phyloP scores from a whole-genome alignment of 371 early-diverging fungal species.

The Spiromyces aspiralis region DNA sequence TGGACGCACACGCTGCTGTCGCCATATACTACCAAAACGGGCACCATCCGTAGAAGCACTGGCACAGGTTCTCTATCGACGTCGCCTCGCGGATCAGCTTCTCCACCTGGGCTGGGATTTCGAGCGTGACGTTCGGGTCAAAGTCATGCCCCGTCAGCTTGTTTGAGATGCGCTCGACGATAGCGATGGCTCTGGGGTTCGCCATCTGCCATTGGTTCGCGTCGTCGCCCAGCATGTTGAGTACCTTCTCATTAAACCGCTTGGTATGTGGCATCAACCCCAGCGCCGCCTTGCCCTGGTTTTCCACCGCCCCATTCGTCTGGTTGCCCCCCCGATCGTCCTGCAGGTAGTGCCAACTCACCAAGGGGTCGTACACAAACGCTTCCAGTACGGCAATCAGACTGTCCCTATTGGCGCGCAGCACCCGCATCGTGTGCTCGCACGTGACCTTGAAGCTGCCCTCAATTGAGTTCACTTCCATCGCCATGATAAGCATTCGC shows the following conservation, averaged over 20 bases:
- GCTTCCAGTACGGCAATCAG: constrained; percentile 97
- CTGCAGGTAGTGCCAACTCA: constrained; percentile 69
- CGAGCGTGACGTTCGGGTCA: constrained; percentile 59
- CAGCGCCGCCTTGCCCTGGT: not conserved
- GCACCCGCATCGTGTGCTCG: constrained; percentile 91
- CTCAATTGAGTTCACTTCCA: constrained; percentile 94
- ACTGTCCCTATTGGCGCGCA: constrained; percentile 90
- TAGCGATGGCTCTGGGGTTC: constrained; percentile 39
- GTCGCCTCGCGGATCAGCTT: constrained; percentile 89
- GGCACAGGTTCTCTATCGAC: constrained; percentile 84
- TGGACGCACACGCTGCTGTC: too few relatives aligned
- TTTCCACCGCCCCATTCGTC: not conserved
- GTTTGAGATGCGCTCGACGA: constrained; percentile 51
- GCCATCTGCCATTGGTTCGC: constrained; percentile 31
- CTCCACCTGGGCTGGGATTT: constrained; percentile 79
- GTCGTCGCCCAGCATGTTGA: not conserved
- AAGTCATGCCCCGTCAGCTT: constrained; percentile 88
- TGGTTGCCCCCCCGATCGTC: constrained; percentile 7
- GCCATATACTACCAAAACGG: constrained; percentile 43
- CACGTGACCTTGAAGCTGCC: constrained; percentile 92
- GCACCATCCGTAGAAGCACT: constrained; percentile 96
- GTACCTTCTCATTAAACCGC: not conserved
- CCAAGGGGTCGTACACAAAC: constrained; percentile 94
- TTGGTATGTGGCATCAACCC: not conserved
- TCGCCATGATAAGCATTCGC: constrained; percentile 94